A percentile compares a stretch with the other conserved stretches of the same genome.
Conservation (phyloP, 2,329 filamentous ascomycete species). For the Cercospora citrullina region DNA sequence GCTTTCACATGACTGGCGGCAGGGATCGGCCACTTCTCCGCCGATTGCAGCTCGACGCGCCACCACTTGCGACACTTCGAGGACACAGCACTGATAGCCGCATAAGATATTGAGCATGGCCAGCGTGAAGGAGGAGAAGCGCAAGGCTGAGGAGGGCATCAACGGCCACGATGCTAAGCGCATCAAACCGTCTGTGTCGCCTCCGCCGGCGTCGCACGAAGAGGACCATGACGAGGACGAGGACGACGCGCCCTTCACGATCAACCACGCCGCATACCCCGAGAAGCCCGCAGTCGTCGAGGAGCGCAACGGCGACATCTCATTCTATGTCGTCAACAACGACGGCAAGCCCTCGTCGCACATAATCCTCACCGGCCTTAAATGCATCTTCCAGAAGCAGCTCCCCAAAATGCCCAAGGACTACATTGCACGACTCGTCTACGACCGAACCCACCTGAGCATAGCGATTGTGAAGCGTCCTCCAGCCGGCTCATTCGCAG, state of each 20-base stretch:
- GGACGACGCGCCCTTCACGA: constrained; percentile 24
- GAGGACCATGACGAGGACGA: constrained; percentile 19
- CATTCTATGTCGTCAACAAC: constrained; percentile 98
- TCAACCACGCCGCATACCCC: constrained; percentile 66
- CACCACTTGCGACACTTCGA: neutral
- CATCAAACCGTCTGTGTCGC: constrained; percentile 52
- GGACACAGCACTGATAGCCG: neutral
- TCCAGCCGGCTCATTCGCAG: constrained; percentile 47
- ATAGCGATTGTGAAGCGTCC: constrained; percentile 98
- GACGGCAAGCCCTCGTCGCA: constrained; percentile 83
- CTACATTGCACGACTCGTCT: constrained; percentile 95
- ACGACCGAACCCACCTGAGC: constrained; percentile 92
- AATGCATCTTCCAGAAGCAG: constrained; percentile 98
- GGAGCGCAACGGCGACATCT: constrained; percentile 90
- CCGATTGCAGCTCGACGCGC: neutral
- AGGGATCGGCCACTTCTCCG: constrained; percentile 4
- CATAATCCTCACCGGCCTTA: constrained; percentile 91
- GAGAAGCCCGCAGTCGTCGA: constrained; percentile 94
- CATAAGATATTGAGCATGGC: constrained; percentile 21
- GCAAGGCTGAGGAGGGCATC: constrained; percentile 70
- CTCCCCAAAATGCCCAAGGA: constrained; percentile 99
- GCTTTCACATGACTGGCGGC: constrained; percentile 3
- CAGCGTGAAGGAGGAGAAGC: constrained; percentile 52
- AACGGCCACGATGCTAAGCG: constrained; percentile 61
- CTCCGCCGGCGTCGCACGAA: constrained; percentile 39